Percentiles rank a stretch among this genome's conserved stretches.
phyloP scores from a whole-genome alignment of 257 asterid species.

The Phtheirospermum japonicum region DNA sequence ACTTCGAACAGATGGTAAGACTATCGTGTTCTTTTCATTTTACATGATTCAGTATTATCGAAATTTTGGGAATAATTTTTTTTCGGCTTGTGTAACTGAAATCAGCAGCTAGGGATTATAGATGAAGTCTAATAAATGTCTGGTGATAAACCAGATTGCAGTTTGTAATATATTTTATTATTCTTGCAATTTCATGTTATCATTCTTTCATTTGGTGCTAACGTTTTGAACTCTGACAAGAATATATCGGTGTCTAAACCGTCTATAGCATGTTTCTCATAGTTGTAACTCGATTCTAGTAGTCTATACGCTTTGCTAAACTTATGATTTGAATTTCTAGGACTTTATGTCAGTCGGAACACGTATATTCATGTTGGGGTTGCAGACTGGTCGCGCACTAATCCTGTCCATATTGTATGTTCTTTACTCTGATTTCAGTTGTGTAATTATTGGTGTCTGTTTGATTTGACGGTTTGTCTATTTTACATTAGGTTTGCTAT shows the following conservation, averaged over 20 bases:
- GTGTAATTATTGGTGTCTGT: too few species aligned
- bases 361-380: slow-evolving; percentile 91
- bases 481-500: slow-evolving; percentile 75
- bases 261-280: neutral
- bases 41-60: neutral
- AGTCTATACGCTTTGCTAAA: slow-evolving; percentile 19
- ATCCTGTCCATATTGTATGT: slow-evolving; percentile 93
- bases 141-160: too few species aligned
- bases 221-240: too few species aligned
- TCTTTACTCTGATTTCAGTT: neutral
- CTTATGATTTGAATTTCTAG: slow-evolving; percentile 40
- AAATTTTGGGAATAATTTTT: too few species aligned
- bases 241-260: neutral
- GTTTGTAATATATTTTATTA: too few species aligned
- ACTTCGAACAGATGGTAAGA: slow-evolving; percentile 86
- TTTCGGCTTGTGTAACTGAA: too few species aligned
- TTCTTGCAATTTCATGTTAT: too few species aligned
- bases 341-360: slow-evolving; percentile 89
- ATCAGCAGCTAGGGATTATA: too few species aligned
- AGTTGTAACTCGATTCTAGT: slow-evolving; percentile 1
- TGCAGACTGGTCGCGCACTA: slow-evolving; percentile 88
- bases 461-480: neutral
- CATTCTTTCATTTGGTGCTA: too few species aligned
- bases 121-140: too few species aligned
- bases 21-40: neutral